These are phyloP conservation scores for Podaxis pistillaris DNA, from an alignment of 768 basidiomycete genomes.

Conservation along the genomic window DNA sequence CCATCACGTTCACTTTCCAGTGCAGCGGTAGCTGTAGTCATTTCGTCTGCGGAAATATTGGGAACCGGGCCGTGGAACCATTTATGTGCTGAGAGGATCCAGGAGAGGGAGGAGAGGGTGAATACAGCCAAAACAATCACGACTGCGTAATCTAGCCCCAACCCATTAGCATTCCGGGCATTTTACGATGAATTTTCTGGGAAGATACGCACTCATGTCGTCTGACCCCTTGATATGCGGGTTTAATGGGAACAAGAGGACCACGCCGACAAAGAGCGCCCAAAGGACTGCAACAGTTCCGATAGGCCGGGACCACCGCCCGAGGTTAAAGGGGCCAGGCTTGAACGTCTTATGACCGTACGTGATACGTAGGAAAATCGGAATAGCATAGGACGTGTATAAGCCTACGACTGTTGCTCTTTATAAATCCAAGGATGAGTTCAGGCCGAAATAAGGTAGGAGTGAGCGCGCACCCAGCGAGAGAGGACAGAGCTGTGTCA, in stretches of 20 bases:
- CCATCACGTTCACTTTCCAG: neutral
- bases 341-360: slow-evolving; percentile 29
- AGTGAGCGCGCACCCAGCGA: slow-evolving; percentile 42
- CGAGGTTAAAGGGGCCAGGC: slow-evolving; percentile 34
- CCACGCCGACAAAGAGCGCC: slow-evolving; percentile 31
- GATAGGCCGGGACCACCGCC: slow-evolving; percentile 27
- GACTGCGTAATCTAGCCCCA: slow-evolving; percentile 57
- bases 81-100: slow-evolving; percentile 64
- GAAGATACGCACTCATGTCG: slow-evolving; percentile 31
- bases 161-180: neutral
- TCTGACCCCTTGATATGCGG: slow-evolving; percentile 20
- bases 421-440: neutral
- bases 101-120: slow-evolving; percentile 59
- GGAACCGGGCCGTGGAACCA: slow-evolving; percentile 71
- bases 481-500: slow-evolving; percentile 28
- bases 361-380: slow-evolving; percentile 35
- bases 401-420: slow-evolving; percentile 33
- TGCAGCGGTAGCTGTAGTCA: neutral
- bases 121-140: slow-evolving; percentile 67
- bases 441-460: slow-evolving; percentile 39
- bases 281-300: slow-evolving; percentile 28
- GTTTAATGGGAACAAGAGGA: slow-evolving; percentile 32
- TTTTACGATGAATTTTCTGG: neutral
- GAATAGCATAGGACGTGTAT: slow-evolving; percentile 37
- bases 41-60: slow-evolving; percentile 37